These are phyloP conservation scores for Bimuria novae-zelandiae DNA, from an alignment of 2,329 filamentous ascomycete genomes.

Conservation along the genomic window DNA sequence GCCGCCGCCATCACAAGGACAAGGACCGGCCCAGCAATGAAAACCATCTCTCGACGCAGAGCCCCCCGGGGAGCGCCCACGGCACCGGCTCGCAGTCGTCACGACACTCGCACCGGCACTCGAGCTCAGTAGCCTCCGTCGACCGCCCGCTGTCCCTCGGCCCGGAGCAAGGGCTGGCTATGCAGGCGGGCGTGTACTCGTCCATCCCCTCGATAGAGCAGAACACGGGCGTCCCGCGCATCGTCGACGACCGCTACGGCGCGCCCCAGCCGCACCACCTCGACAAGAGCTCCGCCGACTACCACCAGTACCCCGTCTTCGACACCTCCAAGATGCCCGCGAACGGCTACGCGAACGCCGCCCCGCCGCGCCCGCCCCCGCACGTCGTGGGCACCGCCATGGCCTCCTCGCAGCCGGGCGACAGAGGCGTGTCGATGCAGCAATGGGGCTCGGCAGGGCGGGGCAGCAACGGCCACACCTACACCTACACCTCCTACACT, in stretches of 20 bases:
- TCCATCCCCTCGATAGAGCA: slow-evolving; percentile 81
- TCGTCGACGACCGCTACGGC: slow-evolving; percentile 67
- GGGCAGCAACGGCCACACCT: slow-evolving; percentile 31
- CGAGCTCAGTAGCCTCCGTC: slow-evolving; percentile 60
- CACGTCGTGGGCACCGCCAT: slow-evolving; percentile 62
- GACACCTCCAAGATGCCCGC: slow-evolving; percentile 59
- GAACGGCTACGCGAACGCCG: slow-evolving; percentile 54
- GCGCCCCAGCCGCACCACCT: slow-evolving; percentile 83
- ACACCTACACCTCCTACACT: slow-evolving; percentile 28
- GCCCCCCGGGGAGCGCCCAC: slow-evolving; percentile 64
- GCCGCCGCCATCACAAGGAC: slow-evolving; percentile 76
- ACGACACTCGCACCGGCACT: slow-evolving; percentile 62
- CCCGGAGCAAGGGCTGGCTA: slow-evolving; percentile 64
- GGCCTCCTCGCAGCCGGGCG: slow-evolving; percentile 70
- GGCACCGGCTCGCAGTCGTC: slow-evolving; percentile 74
- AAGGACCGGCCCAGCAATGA: slow-evolving; percentile 63
- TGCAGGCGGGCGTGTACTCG: slow-evolving; percentile 81
- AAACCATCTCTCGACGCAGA: slow-evolving; percentile 60
- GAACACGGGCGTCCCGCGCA: slow-evolving; percentile 71
- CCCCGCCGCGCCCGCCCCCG: slow-evolving; percentile 65
- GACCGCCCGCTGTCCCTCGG: slow-evolving; percentile 70
- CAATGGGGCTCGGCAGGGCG: slow-evolving; percentile 65
- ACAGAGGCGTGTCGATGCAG: slow-evolving; percentile 72
- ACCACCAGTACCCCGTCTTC: slow-evolving; percentile 84
- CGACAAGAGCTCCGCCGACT: slow-evolving; percentile 77